These are phyloP conservation scores for Trichoderma lentiforme DNA, from an alignment of 2,329 filamentous ascomycete genomes.

Conservation along the genomic window DNA sequence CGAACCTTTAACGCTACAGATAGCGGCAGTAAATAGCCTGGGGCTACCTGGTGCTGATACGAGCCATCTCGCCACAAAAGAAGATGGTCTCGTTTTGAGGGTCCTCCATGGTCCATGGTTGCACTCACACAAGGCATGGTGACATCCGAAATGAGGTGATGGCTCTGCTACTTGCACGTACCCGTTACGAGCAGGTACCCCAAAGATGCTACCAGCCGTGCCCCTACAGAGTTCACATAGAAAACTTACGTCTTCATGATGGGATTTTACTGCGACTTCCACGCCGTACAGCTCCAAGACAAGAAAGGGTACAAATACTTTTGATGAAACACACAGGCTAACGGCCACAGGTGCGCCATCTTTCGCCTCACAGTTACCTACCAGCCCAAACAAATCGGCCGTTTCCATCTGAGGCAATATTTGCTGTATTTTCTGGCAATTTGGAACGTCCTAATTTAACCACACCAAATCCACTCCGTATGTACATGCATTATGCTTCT, in stretches of 20 bases:
- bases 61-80: slow-evolving; percentile 1
- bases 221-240: background rate
- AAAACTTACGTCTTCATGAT: background rate
- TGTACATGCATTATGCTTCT: background rate
- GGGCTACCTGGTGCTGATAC: background rate
- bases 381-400: background rate
- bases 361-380: background rate
- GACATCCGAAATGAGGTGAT: slow-evolving; percentile 13
- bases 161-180: background rate
- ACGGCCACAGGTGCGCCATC: background rate
- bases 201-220: background rate
- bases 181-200: background rate
- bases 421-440: background rate
- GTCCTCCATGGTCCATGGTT: slow-evolving; percentile 1
- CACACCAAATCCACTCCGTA: background rate
- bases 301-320: background rate
- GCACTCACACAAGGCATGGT: slow-evolving; percentile 11
- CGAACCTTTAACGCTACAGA: slow-evolving; percentile 23
- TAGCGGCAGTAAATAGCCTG: slow-evolving; percentile 13
- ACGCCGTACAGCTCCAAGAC: too few relatives aligned
- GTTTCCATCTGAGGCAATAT: background rate
- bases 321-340: background rate
- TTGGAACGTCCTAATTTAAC: background rate
- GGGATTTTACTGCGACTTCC: background rate
- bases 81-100: background rate